A percentile compares a stretch with the other conserved stretches of the same genome.
phyloP scores from a whole-genome alignment of 2,329 filamentous ascomycete species.

The Botryosphaeria dothidea region DNA sequence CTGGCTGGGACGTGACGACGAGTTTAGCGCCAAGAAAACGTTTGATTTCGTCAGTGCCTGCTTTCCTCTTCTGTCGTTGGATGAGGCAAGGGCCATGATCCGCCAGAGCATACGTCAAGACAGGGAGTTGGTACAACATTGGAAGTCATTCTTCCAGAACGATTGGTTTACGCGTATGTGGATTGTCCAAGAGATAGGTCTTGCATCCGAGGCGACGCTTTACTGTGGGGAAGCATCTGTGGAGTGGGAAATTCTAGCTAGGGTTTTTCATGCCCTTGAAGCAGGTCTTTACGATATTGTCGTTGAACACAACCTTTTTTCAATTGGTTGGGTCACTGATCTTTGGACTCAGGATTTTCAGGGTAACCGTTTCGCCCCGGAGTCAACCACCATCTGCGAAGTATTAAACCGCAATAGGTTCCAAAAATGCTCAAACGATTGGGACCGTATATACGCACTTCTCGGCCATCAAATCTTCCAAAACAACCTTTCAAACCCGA shows the following conservation, averaged over 20 bases:
- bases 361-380: too few species aligned
- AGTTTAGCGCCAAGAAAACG: too few species aligned
- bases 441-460: not conserved
- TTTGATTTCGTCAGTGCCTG: not conserved
- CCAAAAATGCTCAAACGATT: not conserved
- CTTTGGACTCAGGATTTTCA: too few species aligned
- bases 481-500: not conserved
- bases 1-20: not conserved
- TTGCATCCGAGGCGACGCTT: not conserved
- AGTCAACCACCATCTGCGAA: too few species aligned
- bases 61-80: too few species aligned
- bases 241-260: not conserved
- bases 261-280: too few species aligned
- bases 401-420: too few species aligned
- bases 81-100: too few species aligned
- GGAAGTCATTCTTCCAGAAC: accelerated
- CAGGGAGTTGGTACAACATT: not conserved
- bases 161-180: not conserved
- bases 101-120: too few species aligned
- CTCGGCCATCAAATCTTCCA: not conserved
- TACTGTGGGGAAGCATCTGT: not conserved
- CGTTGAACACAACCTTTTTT: not conserved
- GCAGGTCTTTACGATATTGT: not conserved
- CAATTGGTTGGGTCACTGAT: not conserved
- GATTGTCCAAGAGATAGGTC: not conserved